Evolutionary conservation across 2,329 filamentous ascomycete genomes (phyloP).

Genomic region (Grosmannia serpens): DNA sequence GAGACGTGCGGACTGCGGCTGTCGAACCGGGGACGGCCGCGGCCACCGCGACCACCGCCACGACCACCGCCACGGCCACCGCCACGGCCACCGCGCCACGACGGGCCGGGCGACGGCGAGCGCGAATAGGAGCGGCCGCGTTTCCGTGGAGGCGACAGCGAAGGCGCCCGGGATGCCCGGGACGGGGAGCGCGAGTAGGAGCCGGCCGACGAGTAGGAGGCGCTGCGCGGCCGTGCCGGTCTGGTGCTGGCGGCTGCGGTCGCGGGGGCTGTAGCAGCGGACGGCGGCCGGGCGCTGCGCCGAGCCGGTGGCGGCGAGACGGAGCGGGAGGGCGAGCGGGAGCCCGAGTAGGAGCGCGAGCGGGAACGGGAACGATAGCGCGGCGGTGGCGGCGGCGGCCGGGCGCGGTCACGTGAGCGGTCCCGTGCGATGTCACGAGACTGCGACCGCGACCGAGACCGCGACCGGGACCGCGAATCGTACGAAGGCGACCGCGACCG

Average conservation of each 20-base stretch:
- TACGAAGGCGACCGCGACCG: conserved; percentile 14
- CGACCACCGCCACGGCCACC: neutral
- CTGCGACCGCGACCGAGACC: conserved; percentile 7
- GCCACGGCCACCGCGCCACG: neutral
- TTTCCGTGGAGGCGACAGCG: neutral
- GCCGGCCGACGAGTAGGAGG: neutral
- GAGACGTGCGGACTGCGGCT: conserved; percentile 8
- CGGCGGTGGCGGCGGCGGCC: neutral
- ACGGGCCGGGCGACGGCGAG: neutral
- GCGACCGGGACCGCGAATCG: conserved; percentile 3
- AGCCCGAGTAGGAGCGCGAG: neutral
- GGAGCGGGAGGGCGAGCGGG: neutral
- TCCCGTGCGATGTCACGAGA: no score
- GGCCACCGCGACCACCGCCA: neutral
- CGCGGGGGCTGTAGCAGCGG: no score
- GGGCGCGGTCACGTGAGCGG: neutral
- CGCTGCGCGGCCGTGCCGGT: neutral
- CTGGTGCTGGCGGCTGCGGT: no score
- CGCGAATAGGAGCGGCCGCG: neutral
- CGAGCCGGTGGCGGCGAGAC: neutral
- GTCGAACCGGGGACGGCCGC: neutral
- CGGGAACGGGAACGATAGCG: neutral
- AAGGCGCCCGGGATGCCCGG: no score
- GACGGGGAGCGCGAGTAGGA: neutral
- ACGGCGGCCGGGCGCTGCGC: no score